Conservation (phyloP, 345 rosid genomes). For the Gynandropsis gynandra region DNA sequence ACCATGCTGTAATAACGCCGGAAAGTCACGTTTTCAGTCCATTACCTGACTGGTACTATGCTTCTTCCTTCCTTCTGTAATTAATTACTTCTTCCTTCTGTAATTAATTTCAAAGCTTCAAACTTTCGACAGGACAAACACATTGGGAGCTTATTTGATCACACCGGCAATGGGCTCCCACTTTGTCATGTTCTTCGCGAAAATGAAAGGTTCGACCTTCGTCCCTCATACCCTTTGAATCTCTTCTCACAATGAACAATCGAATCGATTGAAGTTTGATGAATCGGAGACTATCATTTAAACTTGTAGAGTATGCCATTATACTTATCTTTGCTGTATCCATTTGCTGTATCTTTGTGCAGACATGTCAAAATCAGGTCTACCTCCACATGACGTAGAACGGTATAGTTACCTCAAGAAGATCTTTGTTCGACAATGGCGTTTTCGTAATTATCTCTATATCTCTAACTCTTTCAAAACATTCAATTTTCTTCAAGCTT, state of each 20-base stretch:
- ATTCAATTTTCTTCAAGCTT: constrained; percentile 39
- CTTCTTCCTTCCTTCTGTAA: constrained; percentile 18
- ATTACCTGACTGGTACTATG: constrained; percentile 70
- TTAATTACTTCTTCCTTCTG: too few species aligned
- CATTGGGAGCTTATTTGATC: constrained; percentile 76
- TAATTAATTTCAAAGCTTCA: background rate
- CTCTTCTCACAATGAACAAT: constrained; percentile 1
- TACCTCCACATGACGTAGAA: constrained; percentile 52
- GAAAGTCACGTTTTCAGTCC: constrained; percentile 94
- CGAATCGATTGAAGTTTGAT: too few species aligned
- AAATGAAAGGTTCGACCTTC: constrained; percentile 63
- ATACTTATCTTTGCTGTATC: too few species aligned
- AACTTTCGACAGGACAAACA: constrained; percentile 52
- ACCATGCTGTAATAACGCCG: constrained; percentile 83
- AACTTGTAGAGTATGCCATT: too few species aligned
- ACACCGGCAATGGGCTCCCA: constrained; percentile 91
- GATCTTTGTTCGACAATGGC: constrained; percentile 4
- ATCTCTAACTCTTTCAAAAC: constrained; percentile 6
- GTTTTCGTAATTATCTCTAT: constrained; percentile 8
- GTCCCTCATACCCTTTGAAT: background rate
- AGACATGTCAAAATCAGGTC: constrained; percentile 76
- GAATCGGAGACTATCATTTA: too few species aligned
- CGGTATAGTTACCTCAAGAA: constrained; percentile 36
- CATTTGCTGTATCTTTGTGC: constrained; percentile 25
- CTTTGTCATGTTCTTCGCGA: constrained; percentile 84